Base-by-base conservation (phyloP, 1,284 basidiomycete species). In the Fomes fomentarius region DNA sequence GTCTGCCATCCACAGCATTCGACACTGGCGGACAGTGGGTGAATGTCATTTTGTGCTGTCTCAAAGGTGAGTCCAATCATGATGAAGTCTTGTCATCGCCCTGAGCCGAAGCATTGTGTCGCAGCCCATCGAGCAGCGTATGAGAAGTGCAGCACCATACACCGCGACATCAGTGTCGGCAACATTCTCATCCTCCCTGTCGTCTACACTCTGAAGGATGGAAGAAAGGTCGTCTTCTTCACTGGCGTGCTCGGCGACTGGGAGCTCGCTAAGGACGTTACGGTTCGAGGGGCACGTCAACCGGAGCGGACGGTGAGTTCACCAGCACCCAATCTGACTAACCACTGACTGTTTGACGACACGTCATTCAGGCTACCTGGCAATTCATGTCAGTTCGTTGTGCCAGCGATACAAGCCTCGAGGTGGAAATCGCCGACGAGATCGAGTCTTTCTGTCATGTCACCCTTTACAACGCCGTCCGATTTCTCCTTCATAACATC, bases 151-250 rank as follows among this genome's bases (percentile, higher is more conserved):
- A 17, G 40, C 1, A 17, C 50, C 7, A 39, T 60, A 0, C 58
- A 60, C 35, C 52, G 58, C 17, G 58, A 60, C 38, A 28, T 60
- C 37, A 60, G 58, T 28, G 46, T 43, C 0, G 55, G 58, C 3
- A 60, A 60, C 25, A 39, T 60, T 5, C 38, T 60, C 6, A 60
- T 60, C 5, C 41, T 41, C 4, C 54, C 54, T 0, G 9, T 50
- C n/a, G 1, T 30, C 15, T 24, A 21, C 8, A 15, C 17, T 14
- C 3, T 2, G 1, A n/a, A n/a, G n/a, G 25, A 34, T 2, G 25
- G 42, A 10, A 2, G 25, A 7, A 33, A 44, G 7, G 7, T 6
- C 7, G 45, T 54, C 10, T 24, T 15, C 2, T 51, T 54, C 45
- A 5, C 12, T 2, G 58, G 58, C 2, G 2, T 56, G 1, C 42